Conservation (phyloP, 1,284 basidiomycete genomes). For the Takashimella koratensis region DNA sequence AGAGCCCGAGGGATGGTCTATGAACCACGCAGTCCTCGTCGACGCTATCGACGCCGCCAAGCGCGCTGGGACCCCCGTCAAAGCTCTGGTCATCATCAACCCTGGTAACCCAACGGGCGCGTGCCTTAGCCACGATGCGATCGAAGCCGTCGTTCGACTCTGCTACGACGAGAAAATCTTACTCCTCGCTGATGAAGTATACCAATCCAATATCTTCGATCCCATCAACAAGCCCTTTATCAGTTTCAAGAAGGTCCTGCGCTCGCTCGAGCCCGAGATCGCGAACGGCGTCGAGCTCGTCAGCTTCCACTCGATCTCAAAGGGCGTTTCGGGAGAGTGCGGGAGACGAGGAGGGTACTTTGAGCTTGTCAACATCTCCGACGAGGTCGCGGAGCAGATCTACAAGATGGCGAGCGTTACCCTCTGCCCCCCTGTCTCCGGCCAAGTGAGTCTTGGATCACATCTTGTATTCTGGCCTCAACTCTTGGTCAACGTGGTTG, state of each 20-base stretch:
- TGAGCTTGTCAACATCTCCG: slow-evolving; percentile 74
- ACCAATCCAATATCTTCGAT: slow-evolving; percentile 85
- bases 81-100: slow-evolving; percentile 90
- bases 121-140: slow-evolving; percentile 66
- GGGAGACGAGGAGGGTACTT: slow-evolving; percentile 92
- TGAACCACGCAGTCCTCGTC: slow-evolving; percentile 68
- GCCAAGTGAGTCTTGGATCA: slow-evolving; percentile 49
- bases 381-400: slow-evolving; percentile 73
- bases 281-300: slow-evolving; percentile 65
- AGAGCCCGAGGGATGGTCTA: slow-evolving; percentile 77
- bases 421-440: slow-evolving; percentile 81
- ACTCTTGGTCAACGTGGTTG: too few relatives aligned
- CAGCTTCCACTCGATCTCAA: slow-evolving; percentile 93
- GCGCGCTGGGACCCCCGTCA: slow-evolving; percentile 62
- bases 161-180: slow-evolving; percentile 83
- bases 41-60: slow-evolving; percentile 65
- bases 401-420: slow-evolving; percentile 93
- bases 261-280: slow-evolving; percentile 55
- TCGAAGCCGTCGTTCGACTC: slow-evolving; percentile 68
- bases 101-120: slow-evolving; percentile 93
- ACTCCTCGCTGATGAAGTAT: slow-evolving; percentile 91
- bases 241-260: slow-evolving; percentile 85
- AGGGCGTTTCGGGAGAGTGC: slow-evolving; percentile 91
- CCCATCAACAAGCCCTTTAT: slow-evolving; percentile 65
- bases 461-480: neutral